phyloP scores from a whole-genome alignment of 768 basidiomycete genomes.

The Tulasnella sp. region DNA sequence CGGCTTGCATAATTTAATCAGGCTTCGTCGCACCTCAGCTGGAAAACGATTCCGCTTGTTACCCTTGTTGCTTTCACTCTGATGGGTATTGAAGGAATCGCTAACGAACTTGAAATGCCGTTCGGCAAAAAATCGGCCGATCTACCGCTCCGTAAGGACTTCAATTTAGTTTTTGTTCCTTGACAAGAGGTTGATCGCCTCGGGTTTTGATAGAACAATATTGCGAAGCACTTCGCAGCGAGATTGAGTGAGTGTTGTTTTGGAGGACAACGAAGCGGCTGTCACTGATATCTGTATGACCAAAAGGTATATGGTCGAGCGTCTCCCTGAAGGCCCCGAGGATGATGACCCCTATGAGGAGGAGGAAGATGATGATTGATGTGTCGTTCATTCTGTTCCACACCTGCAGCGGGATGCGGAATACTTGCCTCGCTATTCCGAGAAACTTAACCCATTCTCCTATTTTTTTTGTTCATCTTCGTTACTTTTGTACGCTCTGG shows the following conservation, averaged over 20 bases:
- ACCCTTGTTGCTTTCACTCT: constrained; percentile 73
- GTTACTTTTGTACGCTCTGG: neutral
- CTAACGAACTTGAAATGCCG: constrained; percentile 61
- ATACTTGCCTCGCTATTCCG: neutral
- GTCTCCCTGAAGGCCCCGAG: constrained; percentile 20
- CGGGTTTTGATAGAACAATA: neutral
- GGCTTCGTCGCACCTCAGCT: neutral
- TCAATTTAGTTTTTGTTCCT: neutral
- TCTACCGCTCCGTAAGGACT: constrained; percentile 60
- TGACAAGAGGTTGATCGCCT: neutral
- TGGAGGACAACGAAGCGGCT: neutral
- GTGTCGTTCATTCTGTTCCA: neutral
- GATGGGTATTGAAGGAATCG: constrained; percentile 95
- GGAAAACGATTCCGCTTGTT: constrained; percentile 33
- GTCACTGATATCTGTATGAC: neutral
- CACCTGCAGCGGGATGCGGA: neutral
- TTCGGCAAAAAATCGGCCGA: constrained; percentile 73
- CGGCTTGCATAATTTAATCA: neutral
- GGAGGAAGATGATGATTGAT: neutral
- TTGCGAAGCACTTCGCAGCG: constrained; percentile 18
- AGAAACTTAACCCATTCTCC: neutral
- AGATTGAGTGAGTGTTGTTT: constrained; percentile 9
- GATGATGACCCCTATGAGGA: constrained; percentile 24
- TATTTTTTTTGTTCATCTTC: neutral
- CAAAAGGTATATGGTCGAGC: constrained; percentile 20